phyloP scores from a whole-genome alignment of 2,329 filamentous ascomycete genomes.

The Curvularia hawaiiensis region DNA sequence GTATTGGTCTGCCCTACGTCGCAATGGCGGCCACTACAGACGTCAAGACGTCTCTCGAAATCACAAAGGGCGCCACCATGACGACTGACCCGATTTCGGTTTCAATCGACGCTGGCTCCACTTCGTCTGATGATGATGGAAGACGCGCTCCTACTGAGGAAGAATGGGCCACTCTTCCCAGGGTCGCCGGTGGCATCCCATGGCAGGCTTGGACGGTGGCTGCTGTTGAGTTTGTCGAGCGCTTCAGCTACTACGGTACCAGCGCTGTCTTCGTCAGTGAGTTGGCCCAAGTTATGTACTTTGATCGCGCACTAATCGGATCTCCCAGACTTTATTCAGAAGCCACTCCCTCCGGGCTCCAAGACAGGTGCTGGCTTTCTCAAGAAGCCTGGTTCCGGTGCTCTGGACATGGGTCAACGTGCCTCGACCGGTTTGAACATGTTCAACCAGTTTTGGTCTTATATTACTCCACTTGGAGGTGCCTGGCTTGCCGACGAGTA shows the following conservation, averaged over 20 bases:
- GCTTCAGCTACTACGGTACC: conserved; percentile 47
- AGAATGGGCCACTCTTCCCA: conserved; percentile 44
- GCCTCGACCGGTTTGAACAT: conserved; percentile 58
- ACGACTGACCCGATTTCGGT: conserved; percentile 35
- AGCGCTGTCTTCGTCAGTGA: conserved; percentile 39
- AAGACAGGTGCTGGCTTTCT: conserved; percentile 44
- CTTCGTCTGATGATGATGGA: conserved; percentile 27
- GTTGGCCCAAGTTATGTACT: conserved; percentile 4
- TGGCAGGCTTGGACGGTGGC: conserved; percentile 46
- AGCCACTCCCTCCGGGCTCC: conserved; percentile 38
- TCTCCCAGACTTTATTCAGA: conserved; percentile 47
- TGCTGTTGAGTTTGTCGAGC: conserved; percentile 44
- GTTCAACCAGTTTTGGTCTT: conserved; percentile 62
- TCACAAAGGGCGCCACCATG: conserved; percentile 37
- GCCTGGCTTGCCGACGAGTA: conserved; percentile 66
- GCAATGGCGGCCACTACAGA: conserved; percentile 31
- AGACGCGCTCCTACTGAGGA: conserved; percentile 43
- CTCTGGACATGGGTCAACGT: conserved; percentile 61
- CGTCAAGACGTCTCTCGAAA: conserved; percentile 39
- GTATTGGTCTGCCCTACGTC: conserved; percentile 4
- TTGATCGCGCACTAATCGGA: neutral
- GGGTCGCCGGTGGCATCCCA: conserved; percentile 43
- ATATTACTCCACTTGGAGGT: conserved; percentile 63
- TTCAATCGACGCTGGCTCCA: conserved; percentile 30
- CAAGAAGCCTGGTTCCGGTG: conserved; percentile 47